phyloP scores from a whole-genome alignment of 1,139 yeast genomes.

The Diutina rugosa region DNA sequence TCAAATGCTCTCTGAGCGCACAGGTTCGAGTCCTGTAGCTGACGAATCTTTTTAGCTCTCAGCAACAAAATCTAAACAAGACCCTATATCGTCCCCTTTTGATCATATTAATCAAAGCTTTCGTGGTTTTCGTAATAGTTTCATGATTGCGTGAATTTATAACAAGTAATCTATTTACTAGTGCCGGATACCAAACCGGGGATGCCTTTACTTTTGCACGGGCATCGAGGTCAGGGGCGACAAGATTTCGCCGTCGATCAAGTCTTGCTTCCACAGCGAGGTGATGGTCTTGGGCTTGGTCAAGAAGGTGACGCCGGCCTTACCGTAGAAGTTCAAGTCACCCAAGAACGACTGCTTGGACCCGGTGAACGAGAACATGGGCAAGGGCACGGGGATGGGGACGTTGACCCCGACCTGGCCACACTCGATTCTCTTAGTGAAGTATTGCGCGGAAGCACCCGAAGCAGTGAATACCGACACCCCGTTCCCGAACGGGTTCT shows the following conservation, averaged over 20 bases:
- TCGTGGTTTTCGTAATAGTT: too few species aligned
- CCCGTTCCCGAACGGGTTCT: conserved; percentile 64
- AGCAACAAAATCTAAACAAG: too few species aligned
- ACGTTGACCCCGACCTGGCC: conserved; percentile 77
- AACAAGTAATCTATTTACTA: too few species aligned
- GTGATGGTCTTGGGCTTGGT: conserved; percentile 74
- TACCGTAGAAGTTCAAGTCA: conserved; percentile 70
- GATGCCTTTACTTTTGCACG: conserved; percentile 26
- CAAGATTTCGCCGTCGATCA: conserved; percentile 32
- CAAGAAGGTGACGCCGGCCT: conserved; percentile 58
- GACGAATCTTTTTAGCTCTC: not conserved
- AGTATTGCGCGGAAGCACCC: conserved; percentile 59
- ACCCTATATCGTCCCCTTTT: too few species aligned
- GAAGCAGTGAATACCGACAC: conserved; percentile 58
- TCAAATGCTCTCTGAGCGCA: not conserved
- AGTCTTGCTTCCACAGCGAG: conserved; percentile 50
- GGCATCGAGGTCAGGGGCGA: conserved; percentile 59
- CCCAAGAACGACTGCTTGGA: conserved; percentile 69
- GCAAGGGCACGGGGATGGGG: conserved; percentile 77
- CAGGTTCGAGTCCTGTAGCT: not conserved
- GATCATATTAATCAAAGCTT: too few species aligned
- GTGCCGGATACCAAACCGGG: too few species aligned
- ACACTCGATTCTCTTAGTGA: conserved; percentile 56
- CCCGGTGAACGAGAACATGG: conserved; percentile 76
- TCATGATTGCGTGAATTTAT: not conserved